Percentiles rank a stretch among this genome's conserved stretches.
phyloP scores from a whole-genome alignment of 179 eudicot genomes.

The Carnegiea gigantea region DNA sequence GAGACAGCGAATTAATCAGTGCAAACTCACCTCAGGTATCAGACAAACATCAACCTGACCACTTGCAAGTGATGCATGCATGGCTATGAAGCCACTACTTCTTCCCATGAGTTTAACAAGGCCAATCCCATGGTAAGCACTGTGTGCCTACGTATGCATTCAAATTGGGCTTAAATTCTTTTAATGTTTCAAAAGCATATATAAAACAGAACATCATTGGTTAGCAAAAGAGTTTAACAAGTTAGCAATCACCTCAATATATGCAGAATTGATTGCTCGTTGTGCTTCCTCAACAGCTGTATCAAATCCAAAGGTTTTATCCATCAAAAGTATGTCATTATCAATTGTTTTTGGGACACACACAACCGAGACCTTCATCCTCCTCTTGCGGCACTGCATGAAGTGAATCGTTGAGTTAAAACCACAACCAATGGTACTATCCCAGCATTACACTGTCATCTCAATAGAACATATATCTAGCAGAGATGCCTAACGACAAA shows the following conservation, averaged over 20 bases:
- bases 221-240: background rate
- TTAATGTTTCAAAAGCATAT: background rate
- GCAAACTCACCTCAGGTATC: constrained; percentile 42
- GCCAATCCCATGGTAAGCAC: constrained; percentile 52
- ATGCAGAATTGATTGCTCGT: constrained; percentile 50
- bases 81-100: constrained; percentile 56
- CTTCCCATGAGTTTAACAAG: constrained; percentile 53
- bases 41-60: constrained; percentile 51
- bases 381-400: constrained; percentile 49
- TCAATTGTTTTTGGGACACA: constrained; percentile 52
- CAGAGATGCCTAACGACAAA: background rate
- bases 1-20: background rate
- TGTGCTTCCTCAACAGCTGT: constrained; percentile 56
- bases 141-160: constrained; percentile 35
- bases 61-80: constrained; percentile 54
- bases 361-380: constrained; percentile 42
- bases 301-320: constrained; percentile 52
- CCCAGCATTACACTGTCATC: background rate
- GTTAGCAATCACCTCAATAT: constrained; percentile 37
- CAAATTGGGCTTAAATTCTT: constrained; percentile 6
- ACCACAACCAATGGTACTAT: background rate
- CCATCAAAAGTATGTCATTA: constrained; percentile 54
- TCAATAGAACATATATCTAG: background rate
- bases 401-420: background rate
- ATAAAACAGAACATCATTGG: background rate